phyloP scores from a whole-genome alignment of 176 grass and related monocot species.

The Rhynchospora breviuscula region DNA sequence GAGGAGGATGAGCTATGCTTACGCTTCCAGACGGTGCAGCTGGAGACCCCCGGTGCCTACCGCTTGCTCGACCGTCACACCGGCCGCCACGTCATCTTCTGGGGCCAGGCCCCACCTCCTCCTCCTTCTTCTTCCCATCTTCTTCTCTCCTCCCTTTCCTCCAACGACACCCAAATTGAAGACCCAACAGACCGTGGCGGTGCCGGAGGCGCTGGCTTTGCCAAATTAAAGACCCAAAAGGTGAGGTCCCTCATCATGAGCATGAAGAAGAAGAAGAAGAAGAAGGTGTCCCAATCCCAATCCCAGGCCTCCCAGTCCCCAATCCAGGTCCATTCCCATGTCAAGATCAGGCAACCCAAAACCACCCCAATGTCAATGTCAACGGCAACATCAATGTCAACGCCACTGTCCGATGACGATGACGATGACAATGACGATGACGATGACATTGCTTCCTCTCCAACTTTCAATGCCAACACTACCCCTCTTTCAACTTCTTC shows the following conservation, averaged over 20 bases:
- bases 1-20: background rate
- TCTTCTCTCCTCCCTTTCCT: constrained; percentile 38
- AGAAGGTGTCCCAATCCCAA: background rate
- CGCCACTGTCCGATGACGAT: background rate
- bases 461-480: background rate
- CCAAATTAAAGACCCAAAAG: constrained; percentile 62
- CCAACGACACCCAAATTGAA: no score
- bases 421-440: background rate
- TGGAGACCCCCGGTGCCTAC: constrained; percentile 76
- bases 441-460: background rate
- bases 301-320: constrained; percentile 22
- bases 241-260: constrained; percentile 21
- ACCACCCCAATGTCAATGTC: background rate
- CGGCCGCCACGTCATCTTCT: constrained; percentile 61
- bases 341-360: background rate
- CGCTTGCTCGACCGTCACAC: constrained; percentile 57
- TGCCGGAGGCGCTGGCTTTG: constrained; percentile 32
- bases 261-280: constrained; percentile 14
- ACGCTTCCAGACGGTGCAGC: background rate
- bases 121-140: constrained; percentile 38
- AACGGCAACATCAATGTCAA: background rate
- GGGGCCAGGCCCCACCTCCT: constrained; percentile 45
- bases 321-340: background rate
- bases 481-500: background rate
- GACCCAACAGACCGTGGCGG: background rate